Evolutionary conservation across 495 filamentous ascomycete genomes (phyloP).

Genomic region (Achaetomiella virescens): DNA sequence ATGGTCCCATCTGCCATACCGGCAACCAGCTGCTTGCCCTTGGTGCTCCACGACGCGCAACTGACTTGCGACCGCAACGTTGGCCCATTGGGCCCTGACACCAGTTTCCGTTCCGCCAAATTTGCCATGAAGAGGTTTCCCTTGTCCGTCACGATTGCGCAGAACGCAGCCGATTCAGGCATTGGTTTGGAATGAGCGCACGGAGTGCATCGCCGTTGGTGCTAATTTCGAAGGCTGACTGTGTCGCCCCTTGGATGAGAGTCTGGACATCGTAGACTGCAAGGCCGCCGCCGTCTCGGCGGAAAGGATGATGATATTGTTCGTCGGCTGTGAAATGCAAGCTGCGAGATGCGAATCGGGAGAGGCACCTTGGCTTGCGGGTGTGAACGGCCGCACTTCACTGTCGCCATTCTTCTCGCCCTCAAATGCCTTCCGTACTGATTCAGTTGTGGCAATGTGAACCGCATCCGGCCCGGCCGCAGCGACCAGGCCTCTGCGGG

Average conservation of each 20-base stretch:
- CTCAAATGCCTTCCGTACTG: conserved; percentile 69
- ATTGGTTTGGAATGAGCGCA: conserved; percentile 72
- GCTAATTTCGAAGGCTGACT: conserved; percentile 61
- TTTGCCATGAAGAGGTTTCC: conserved; percentile 82
- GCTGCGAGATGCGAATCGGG: conserved; percentile 72
- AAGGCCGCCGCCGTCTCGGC: conserved; percentile 78
- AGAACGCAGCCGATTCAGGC: conserved; percentile 53
- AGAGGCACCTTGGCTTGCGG: conserved; percentile 68
- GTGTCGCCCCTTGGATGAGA: conserved; percentile 58
- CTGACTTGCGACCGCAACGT: conserved; percentile 68
- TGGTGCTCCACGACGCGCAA: conserved; percentile 84
- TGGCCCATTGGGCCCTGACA: conserved; percentile 57
- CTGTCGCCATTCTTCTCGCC: conserved; percentile 50
- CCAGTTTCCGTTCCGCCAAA: conserved; percentile 55
- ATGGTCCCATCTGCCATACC: conserved; percentile 77
- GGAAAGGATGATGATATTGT: conserved; percentile 70
- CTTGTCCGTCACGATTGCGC: conserved; percentile 71
- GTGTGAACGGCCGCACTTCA: conserved; percentile 63
- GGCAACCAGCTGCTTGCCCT: conserved; percentile 87
- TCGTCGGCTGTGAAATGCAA: conserved; percentile 86
- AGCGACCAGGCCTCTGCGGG: conserved; percentile 72
- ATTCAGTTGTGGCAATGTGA: conserved; percentile 67
- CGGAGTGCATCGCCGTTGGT: conserved; percentile 72
- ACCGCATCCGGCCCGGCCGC: conserved; percentile 80
- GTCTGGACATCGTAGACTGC: conserved; percentile 70